A percentile compares a stretch with the other conserved stretches of the same genome.
Conservation (phyloP, 345 rosid species). For the Eucalyptus camaldulensis region DNA sequence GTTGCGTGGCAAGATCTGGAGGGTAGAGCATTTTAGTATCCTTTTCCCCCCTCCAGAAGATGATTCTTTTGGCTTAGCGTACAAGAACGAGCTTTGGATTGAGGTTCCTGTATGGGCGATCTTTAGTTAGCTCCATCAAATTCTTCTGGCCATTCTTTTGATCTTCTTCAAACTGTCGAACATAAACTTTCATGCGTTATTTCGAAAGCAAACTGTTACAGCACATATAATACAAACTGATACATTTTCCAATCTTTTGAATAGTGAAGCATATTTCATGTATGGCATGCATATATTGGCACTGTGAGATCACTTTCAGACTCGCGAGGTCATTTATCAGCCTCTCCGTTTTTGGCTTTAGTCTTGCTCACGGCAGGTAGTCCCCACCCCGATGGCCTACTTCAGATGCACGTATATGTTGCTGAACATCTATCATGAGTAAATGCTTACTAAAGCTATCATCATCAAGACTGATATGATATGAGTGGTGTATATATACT, state of each 20-base stretch:
- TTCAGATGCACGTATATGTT: neutral
- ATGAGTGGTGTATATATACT: neutral
- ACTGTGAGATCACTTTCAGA: neutral
- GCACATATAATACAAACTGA: neutral
- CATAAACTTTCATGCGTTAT: neutral
- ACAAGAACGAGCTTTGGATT: neutral
- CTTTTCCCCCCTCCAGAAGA: neutral
- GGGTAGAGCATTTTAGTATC: neutral
- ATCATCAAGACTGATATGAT: neutral
- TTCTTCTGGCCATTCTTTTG: neutral
- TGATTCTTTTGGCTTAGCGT: neutral
- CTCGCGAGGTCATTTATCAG: neutral
- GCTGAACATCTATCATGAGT: neutral
- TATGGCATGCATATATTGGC: neutral
- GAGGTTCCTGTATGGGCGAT: neutral
- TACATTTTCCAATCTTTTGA: neutral
- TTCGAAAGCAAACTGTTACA: neutral
- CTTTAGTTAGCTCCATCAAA: neutral
- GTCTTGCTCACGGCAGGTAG: neutral
- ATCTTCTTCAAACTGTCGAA: neutral
- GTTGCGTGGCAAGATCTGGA: slow-evolving; percentile 25
- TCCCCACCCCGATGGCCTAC: neutral
- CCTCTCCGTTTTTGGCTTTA: neutral
- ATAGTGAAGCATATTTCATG: neutral
- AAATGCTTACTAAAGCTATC: neutral